These are phyloP conservation scores for Naganishia liquefaciens DNA, from an alignment of 1,284 basidiomycete species.

Conservation along the genomic window DNA sequence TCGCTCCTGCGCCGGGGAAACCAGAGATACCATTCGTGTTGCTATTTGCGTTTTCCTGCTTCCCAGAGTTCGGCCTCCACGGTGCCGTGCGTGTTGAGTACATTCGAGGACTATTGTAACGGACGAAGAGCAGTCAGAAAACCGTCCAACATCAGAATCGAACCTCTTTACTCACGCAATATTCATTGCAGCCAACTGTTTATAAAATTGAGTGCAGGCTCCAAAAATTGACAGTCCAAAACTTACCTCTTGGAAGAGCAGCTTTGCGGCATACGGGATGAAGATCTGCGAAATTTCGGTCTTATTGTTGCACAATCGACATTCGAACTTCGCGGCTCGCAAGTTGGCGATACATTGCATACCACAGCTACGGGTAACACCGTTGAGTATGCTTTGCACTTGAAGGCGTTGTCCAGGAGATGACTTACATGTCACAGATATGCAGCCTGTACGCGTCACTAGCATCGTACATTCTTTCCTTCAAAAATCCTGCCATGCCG, in stretches of 20 bases:
- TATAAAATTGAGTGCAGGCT: slow-evolving; percentile 32
- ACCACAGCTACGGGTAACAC: slow-evolving; percentile 66
- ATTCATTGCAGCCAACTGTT: slow-evolving; percentile 50
- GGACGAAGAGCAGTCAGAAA: not conserved
- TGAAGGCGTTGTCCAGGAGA: not conserved
- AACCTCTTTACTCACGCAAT: slow-evolving; percentile 43
- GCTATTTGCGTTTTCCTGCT: slow-evolving; percentile 10
- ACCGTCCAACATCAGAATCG: not conserved
- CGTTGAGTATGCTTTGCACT: not conserved
- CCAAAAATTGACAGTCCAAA: not conserved
- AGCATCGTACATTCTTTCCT: slow-evolving; percentile 86
- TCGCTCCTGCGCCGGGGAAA: slow-evolving; percentile 8
- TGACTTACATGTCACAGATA: slow-evolving; percentile 87
- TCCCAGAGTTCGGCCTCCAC: slow-evolving; percentile 51
- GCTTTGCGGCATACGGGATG: slow-evolving; percentile 66
- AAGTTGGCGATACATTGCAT: slow-evolving; percentile 67
- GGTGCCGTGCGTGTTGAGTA: slow-evolving; percentile 40
- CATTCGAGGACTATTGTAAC: slow-evolving; percentile 30
- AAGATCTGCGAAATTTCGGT: slow-evolving; percentile 87
- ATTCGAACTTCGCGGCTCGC: slow-evolving; percentile 60
- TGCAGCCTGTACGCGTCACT: slow-evolving; percentile 95
- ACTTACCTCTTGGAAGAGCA: slow-evolving; percentile 78
- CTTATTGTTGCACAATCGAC: slow-evolving; percentile 84
- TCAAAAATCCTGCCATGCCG: slow-evolving; percentile 96
- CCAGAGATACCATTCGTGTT: slow-evolving; percentile 21